Evolutionary conservation across 2,329 filamentous ascomycete genomes (phyloP).

Genomic region (Pseudogymnoascus sp.): DNA sequence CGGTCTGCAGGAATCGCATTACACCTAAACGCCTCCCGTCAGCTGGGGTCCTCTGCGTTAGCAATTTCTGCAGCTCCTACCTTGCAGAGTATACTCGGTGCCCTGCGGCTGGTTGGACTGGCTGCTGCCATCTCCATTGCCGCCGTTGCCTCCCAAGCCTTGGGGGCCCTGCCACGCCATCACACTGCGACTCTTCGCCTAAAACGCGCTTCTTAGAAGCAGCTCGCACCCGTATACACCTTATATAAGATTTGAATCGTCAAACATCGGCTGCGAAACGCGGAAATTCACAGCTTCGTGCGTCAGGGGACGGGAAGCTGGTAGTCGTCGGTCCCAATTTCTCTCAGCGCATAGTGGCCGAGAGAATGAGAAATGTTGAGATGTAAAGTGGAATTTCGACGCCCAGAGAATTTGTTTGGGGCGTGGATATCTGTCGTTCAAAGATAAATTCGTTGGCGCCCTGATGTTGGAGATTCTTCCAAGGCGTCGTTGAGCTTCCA

Average conservation of each 20-base stretch:
- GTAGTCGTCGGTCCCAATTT: not conserved
- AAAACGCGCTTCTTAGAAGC: not conserved
- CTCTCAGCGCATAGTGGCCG: constrained; percentile 5
- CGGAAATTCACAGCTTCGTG: not conserved
- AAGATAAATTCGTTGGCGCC: not conserved
- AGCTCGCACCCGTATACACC: not conserved
- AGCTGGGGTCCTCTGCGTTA: constrained; percentile 7
- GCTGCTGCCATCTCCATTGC: constrained; percentile 22
- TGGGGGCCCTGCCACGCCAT: constrained; percentile 68
- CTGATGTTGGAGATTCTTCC: constrained; percentile 2
- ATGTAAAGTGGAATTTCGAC: not conserved
- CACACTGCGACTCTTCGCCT: constrained; percentile 10
- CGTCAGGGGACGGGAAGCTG: constrained; percentile 4
- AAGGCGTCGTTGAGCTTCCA: constrained; percentile 5
- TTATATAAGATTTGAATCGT: not conserved
- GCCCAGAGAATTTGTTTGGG: not conserved
- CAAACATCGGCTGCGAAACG: not conserved
- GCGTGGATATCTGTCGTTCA: not conserved
- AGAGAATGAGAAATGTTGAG: constrained; percentile 2
- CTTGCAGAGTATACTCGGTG: constrained; percentile 67
- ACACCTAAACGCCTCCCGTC: constrained; percentile 77
- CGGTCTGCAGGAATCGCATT: constrained; percentile 97
- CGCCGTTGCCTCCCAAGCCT: constrained; percentile 37
- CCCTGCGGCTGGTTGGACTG: constrained; percentile 44
- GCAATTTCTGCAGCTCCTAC: constrained; percentile 32